Evolutionary conservation across 164 flowering plant genomes (phyloP), one percentile per base, ranked within the genome.

Genomic region (Protea cynaroides): DNA sequence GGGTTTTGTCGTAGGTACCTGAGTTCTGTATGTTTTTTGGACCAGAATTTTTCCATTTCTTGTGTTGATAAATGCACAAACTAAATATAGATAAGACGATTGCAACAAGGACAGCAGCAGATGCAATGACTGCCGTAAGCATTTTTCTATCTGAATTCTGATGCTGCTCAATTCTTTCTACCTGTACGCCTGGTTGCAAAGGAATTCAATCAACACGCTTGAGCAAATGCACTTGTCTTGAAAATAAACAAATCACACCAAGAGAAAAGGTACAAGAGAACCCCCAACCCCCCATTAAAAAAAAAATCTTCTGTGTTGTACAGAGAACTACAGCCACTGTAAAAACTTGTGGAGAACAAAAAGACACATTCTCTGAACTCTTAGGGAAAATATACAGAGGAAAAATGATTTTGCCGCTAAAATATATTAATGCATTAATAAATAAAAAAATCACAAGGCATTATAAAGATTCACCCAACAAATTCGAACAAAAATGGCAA

Each of bases 61-160:
- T 70, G 38, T 36, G 63, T 7, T 70, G 59, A 54, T 18, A 61
- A 64, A 72, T 37, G 62, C 74, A 67, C 36, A 65, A 25, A 60
- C 69, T 65, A 29, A 72, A 22, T 22, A 70, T 55, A 34, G 49
- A 43, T 11, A 71, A 62, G 10, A 78, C 8, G 47, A 70, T 68
- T 47, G 56, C 65, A 63, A 67, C 59, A 6, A 68, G 57, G 10
- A 66, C 60, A 44, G 64, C 1, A 40, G 9, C 37, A 10, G 76
- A 70, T 25, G 70, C 15, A 25, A 75, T 56, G 25, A 72, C 53
- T 49, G 70, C 67, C 43, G 67, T 53, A 36, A 72, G 61, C 69
- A 62, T 54, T 56, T 59, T 72, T 58, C 58, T 78, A 25, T 68
- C 53, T 50, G 59, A 61, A 34, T 69, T 70, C 34, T 62, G 70